Evolutionary conservation across 2,329 filamentous ascomycete genomes (phyloP), one percentile per base, ranked within the genome.

Genomic region (Calonectria multiphialidica): DNA sequence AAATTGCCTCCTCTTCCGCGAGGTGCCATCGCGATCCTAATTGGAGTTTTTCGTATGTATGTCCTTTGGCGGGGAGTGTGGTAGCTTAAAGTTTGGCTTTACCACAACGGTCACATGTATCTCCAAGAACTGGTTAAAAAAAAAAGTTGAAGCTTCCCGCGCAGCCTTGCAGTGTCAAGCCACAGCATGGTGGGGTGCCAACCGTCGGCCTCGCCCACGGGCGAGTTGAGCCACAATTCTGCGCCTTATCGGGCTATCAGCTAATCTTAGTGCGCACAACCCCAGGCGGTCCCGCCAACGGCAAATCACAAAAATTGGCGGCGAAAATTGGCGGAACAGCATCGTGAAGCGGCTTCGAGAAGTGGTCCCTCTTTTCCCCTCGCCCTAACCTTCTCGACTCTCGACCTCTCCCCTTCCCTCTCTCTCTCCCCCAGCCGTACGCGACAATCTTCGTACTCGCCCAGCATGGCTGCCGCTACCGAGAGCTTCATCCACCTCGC

Each of bases 401-500:
- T 59, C 62, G 40, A 61, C 47, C 53, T 65, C 62, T 50, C 37
- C 23, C 55, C 45, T 53, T 59, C 45, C 35, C 55, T 68, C 64
- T 59, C 69, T 7, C 40, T 37, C 35, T 40, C 53, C 59, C 70
- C 59, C 70, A 66, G 68, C 69, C 66, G 70, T 66, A 73, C 75
- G 70, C 72, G 74, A 76, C 68, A 73, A 73, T 72, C 66, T 72
- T 64, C 72, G 66, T 70, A 49, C 44, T 74, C 84, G 85, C 87
- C 86, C 90, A 95, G 82, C 86, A 98, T 98, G 95, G 93, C 95
- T 85, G 88, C 91, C 82, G 88, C 92, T 84, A 89, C 91, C 81
- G 94, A 96, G 85, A 93, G 94, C 76, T 98, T 98, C 89, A 92
- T 98, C 82, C 97, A 99, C 86, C 93, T 99, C 78, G 93, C 96